A percentile compares a stretch with the other conserved stretches of the same genome.
phyloP scores from a whole-genome alignment of 2,329 filamentous ascomycete genomes.

The Fusarium proliferatum region DNA sequence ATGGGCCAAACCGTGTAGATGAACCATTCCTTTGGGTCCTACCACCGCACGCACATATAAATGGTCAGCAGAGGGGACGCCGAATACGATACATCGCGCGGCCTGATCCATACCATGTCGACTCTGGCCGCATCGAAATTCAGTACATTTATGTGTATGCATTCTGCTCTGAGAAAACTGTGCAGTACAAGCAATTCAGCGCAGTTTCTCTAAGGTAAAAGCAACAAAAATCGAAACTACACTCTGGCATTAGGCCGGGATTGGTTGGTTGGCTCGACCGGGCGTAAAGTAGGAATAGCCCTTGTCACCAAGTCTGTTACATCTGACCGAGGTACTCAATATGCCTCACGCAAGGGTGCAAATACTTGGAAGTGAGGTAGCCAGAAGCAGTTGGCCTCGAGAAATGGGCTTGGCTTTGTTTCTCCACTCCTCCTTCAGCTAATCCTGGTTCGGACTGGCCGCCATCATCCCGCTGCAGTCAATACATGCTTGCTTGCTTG shows the following conservation, averaged over 20 bases:
- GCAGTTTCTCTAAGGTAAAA: conserved; percentile 31
- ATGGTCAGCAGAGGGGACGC: conserved; percentile 11
- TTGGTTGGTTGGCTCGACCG: conserved; percentile 18
- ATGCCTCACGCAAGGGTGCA: conserved; percentile 17
- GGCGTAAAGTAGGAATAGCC: conserved; percentile 10
- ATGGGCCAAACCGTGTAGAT: not conserved
- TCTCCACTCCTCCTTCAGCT: conserved; percentile 36
- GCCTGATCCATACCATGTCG: conserved; percentile 7
- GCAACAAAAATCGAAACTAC: conserved; percentile 29
- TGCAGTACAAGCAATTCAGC: not conserved
- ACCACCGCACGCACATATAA: not conserved
- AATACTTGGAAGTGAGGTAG: conserved; percentile 34
- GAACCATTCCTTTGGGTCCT: conserved; percentile 27
- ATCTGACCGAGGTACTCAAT: conserved; percentile 28
- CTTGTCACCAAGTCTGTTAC: conserved; percentile 23
- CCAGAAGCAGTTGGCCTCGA: conserved; percentile 30
- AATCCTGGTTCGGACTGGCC: conserved; percentile 39
- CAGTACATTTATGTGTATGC: not conserved
- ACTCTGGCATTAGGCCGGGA: conserved; percentile 10
- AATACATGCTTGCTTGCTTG: not conserved
- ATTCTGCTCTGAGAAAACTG: not conserved
- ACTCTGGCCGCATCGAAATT: conserved; percentile 1
- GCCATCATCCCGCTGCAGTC: conserved; percentile 20
- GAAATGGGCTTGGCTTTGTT: conserved; percentile 6
- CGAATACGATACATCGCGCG: conserved; percentile 8